Conservation (phyloP, 2,329 filamentous ascomycete species). For the Emmonsia crescens region DNA sequence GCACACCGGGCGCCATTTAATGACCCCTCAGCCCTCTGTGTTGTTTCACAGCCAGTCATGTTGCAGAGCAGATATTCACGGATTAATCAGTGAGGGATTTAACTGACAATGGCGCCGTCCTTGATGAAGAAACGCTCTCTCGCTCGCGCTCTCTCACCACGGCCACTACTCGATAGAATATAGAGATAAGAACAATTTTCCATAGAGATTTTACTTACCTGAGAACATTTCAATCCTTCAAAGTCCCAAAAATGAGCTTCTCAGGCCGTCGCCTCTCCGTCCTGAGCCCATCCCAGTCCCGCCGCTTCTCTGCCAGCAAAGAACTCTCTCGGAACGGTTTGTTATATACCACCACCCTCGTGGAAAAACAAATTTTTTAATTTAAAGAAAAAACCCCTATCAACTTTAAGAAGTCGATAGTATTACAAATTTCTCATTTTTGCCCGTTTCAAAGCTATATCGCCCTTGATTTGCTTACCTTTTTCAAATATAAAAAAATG, state of each 20-base stretch:
- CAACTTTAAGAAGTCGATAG: neutral
- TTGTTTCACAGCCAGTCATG: neutral
- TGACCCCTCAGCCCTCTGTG: neutral
- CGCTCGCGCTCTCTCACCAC: neutral
- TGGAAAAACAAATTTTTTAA: neutral
- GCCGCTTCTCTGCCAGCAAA: constrained; percentile 34
- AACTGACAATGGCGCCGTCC: neutral
- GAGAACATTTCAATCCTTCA: neutral
- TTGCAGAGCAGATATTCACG: neutral
- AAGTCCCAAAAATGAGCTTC: constrained; percentile 31
- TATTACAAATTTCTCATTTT: too few relatives aligned
- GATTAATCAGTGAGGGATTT: neutral
- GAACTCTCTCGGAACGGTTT: constrained; percentile 23
- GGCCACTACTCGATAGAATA: neutral
- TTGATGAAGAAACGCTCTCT: neutral
- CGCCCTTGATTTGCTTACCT: neutral
- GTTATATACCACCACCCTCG: constrained; percentile 11
- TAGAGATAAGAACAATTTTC: neutral
- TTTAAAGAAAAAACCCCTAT: neutral
- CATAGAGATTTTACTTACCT: neutral
- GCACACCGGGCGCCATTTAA: neutral
- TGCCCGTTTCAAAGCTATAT: neutral
- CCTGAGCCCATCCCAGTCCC: constrained; percentile 26
- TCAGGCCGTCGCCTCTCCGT: constrained; percentile 37
- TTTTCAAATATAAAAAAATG: neutral